These are phyloP conservation scores for Cordyceps cicadae DNA, from an alignment of 2,329 filamentous ascomycete genomes.

Conservation along the genomic window DNA sequence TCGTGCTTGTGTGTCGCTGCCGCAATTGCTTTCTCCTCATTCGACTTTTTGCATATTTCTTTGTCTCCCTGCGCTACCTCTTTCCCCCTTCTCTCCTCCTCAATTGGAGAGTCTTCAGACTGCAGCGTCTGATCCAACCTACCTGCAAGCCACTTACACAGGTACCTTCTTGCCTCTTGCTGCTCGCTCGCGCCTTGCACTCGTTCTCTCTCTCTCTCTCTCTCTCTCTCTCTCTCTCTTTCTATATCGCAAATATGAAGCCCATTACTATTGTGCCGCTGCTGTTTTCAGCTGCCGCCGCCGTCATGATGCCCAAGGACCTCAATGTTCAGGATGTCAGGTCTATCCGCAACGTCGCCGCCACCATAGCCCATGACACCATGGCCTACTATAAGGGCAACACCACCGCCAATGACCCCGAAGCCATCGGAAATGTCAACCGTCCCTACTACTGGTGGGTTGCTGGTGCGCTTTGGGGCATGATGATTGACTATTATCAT, in stretches of 20 bases:
- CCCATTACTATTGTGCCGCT: constrained; percentile 12
- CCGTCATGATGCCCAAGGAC: constrained; percentile 27
- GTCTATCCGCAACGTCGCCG: constrained; percentile 54
- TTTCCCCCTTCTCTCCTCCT: not conserved
- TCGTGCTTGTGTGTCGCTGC: not conserved
- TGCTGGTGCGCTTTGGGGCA: constrained; percentile 56
- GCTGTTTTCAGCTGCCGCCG: constrained; percentile 15
- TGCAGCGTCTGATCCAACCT: not conserved
- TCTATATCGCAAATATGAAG: constrained; percentile 17
- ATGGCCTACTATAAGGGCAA: constrained; percentile 60
- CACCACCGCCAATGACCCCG: constrained; percentile 16
- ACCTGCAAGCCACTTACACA: not conserved
- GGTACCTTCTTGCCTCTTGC: not conserved
- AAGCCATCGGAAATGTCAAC: constrained; percentile 55
- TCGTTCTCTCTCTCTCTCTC: not conserved
- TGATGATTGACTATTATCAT: constrained; percentile 62
- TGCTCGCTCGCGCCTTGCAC: not conserved
- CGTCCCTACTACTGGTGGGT: constrained; percentile 64
- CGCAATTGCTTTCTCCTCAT: not conserved
- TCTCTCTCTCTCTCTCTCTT: not conserved
- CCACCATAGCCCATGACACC: constrained; percentile 50
- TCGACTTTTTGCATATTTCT: not conserved
- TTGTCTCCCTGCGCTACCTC: not conserved
- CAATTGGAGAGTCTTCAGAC: not conserved
- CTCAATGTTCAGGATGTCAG: constrained; percentile 30